Evolutionary conservation across 257 asterid genomes (phyloP), one percentile per base, ranked within the genome.

Genomic region (Knoxia roxburghii): DNA sequence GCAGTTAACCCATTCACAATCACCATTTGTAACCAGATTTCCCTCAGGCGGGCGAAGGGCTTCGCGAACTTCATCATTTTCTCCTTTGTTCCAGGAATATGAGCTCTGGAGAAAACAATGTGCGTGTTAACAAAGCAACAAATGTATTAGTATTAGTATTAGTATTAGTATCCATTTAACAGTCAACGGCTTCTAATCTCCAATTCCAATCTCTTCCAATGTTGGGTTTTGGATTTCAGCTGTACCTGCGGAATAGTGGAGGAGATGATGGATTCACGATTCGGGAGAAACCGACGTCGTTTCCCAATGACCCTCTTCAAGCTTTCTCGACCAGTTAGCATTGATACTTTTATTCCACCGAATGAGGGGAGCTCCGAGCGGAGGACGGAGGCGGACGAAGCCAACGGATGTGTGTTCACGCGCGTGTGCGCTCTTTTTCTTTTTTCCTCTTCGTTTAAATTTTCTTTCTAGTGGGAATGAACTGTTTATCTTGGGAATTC

Each of bases 301-400:
- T 85, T 89, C 9, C 97, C 97, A 40, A 93, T 74, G 50, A 93
- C 71, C 69, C 95, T 75, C 72, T 78, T 73, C 82, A 90, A 73
- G 78, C 99, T 90, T 78, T 89, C 90, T 35, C 82, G 79, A 41
- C 99, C 99, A 12, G 80, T 84, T 50, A 93, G 79, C 96, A 92
- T 89, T 48, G 27, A 24, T 49, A 5, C 6, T 18, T 6, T 2
- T 17, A 56, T 56, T 33, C n/a, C 26, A 55, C 12, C 35, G 37
- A 2, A 12, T 10, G 2, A 10, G 17, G 11, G 1, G 11, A 18
- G 5, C 20, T n/a, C 33, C 7, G 32, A 7, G 59, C 6, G 7
- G 59, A 11, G 23, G 56, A 32, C 13, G n/a, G 40, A 1, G 35
- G 57, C 3, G 30, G 0, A 5, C 8, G 18, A 14, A 0, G 59